Evolutionary conservation across 495 filamentous ascomycete species (phyloP).

Genomic region (Cercophora samala): DNA sequence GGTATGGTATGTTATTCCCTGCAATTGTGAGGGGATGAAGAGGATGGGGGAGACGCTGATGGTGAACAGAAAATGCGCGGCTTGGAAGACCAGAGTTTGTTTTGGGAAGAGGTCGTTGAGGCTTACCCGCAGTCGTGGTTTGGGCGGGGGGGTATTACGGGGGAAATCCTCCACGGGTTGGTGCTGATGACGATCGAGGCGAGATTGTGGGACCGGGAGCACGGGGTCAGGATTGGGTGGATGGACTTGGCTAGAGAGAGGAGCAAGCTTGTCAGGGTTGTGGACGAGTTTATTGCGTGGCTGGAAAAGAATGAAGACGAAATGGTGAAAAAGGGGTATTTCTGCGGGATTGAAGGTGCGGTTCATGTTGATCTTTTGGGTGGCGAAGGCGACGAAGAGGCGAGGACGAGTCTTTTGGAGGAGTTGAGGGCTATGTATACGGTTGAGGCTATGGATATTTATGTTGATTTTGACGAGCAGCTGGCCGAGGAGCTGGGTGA

Average conservation of each 20-base stretch:
- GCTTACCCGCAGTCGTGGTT: not conserved
- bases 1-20: no score
- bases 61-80: not conserved
- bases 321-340: not conserved
- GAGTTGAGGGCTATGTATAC: not conserved
- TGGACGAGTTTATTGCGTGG: not conserved
- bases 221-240: not conserved
- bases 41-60: not conserved
- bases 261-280: not conserved
- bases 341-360: conserved; percentile 2
- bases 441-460: not conserved
- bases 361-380: conserved; percentile 1
- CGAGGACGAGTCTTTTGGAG: not conserved
- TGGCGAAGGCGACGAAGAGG: not conserved
- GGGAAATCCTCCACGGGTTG: not conserved
- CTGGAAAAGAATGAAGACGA: not conserved
- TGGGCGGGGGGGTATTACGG: not conserved
- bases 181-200: conserved; percentile 6
- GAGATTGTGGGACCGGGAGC: not conserved
- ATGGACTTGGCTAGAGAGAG: not conserved
- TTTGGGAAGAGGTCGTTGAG: not conserved
- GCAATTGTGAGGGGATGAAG: no score
- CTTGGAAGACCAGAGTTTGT: not conserved
- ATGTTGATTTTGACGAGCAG: not conserved
- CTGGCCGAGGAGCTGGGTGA: conserved; percentile 2